phyloP scores from a whole-genome alignment of 1,284 basidiomycete genomes.

The Stereum hirsutum region DNA sequence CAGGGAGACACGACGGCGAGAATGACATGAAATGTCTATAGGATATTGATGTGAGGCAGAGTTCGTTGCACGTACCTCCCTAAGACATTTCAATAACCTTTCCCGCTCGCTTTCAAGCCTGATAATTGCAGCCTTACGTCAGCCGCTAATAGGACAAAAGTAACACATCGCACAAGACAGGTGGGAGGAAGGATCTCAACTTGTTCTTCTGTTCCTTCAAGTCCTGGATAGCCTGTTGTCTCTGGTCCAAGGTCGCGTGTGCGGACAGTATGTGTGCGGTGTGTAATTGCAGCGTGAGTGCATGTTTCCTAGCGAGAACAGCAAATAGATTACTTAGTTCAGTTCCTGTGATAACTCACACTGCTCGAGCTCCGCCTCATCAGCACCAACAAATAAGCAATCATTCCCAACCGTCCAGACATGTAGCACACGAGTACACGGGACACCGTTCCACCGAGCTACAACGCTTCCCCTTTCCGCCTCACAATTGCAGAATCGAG shows the following conservation, averaged over 20 bases:
- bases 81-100: slow-evolving; percentile 52
- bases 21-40: no score
- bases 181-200: slow-evolving; percentile 22
- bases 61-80: slow-evolving; percentile 38
- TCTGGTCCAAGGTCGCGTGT: slow-evolving; percentile 66
- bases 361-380: no score
- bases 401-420: no score
- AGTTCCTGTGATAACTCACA: no score
- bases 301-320: slow-evolving; percentile 53
- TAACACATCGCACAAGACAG: not conserved
- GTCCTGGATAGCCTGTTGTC: slow-evolving; percentile 67
- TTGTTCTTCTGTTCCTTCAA: slow-evolving; percentile 74
- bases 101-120: slow-evolving; percentile 68
- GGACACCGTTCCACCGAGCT: not conserved
- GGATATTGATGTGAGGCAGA: slow-evolving; percentile 5
- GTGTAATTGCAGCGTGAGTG: slow-evolving; percentile 68
- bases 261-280: slow-evolving; percentile 80
- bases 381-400: no score
- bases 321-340: not conserved
- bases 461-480: not conserved
- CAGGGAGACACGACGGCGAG: no score
- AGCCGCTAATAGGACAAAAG: slow-evolving; percentile 6
- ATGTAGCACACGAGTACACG: not conserved
- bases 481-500: slow-evolving; percentile 3
- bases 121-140: no score